phyloP scores from a whole-genome alignment of 192 early-diverging fungal genomes.

The Phlyctochytrium bullatum region DNA sequence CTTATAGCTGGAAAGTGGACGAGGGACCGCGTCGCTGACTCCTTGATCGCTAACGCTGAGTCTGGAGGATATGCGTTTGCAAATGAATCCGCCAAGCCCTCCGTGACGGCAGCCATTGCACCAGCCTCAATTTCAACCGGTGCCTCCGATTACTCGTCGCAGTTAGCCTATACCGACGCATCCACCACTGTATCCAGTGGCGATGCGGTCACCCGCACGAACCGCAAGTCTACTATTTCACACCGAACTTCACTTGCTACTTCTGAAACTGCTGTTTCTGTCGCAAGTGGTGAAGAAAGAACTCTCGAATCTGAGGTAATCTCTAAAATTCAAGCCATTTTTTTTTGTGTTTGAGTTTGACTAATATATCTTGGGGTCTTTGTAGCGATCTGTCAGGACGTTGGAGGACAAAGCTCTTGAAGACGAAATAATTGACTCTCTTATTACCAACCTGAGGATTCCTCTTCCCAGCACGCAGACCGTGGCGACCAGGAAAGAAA shows the following conservation, averaged over 20 bases:
- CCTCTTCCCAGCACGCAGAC: slow-evolving; percentile 79
- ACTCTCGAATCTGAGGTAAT: neutral
- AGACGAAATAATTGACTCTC: slow-evolving; percentile 83
- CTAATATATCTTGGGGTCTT: slow-evolving; percentile 24
- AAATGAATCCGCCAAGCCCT: neutral
- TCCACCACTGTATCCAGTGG: neutral
- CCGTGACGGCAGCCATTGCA: neutral
- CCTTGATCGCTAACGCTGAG: slow-evolving; percentile 21
- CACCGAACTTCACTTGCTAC: neutral
- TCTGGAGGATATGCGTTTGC: neutral
- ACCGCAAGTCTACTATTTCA: neutral
- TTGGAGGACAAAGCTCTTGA: slow-evolving; percentile 54
- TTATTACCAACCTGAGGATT: slow-evolving; percentile 87
- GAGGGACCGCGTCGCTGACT: slow-evolving; percentile 48
- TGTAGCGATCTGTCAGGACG: slow-evolving; percentile 38
- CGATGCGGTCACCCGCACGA: neutral
- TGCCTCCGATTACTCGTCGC: neutral
- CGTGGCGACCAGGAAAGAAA: slow-evolving; percentile 75
- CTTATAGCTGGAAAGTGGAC: slow-evolving; percentile 63
- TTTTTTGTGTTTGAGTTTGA: neutral
- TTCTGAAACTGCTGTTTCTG: neutral
- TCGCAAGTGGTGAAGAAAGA: neutral
- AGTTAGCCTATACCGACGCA: neutral
- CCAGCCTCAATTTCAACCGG: neutral
- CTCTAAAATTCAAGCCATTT: too few species aligned